Percentiles rank a stretch among this genome's conserved stretches.
These are phyloP conservation scores for Neoascochyta sp. DNA, from an alignment of 2,329 filamentous ascomycete species.

Conservation along the genomic window DNA sequence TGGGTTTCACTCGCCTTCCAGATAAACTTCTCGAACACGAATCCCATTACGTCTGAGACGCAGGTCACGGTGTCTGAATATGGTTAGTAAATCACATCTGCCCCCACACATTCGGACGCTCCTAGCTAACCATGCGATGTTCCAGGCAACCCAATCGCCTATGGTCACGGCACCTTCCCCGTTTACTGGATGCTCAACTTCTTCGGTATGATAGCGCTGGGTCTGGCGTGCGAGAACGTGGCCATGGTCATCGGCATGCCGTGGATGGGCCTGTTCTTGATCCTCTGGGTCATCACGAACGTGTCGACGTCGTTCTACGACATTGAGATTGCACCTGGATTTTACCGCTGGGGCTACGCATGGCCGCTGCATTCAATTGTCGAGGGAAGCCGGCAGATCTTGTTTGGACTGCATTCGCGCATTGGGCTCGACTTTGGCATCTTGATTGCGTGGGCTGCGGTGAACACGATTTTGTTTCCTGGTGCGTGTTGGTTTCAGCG, in stretches of 20 bases:
- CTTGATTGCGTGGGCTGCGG: conserved; percentile 55
- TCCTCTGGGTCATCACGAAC: conserved; percentile 66
- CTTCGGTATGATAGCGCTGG: conserved; percentile 60
- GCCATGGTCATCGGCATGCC: conserved; percentile 60
- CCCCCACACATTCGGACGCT: too few species aligned
- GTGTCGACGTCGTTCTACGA: conserved; percentile 59
- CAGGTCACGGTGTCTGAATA: conserved; percentile 35
- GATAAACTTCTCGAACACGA: conserved; percentile 52
- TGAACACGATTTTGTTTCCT: conserved; percentile 54
- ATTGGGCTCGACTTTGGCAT: conserved; percentile 61
- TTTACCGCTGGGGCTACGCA: conserved; percentile 61
- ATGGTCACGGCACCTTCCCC: conserved; percentile 56
- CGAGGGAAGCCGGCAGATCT: conserved; percentile 55
- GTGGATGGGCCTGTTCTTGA: conserved; percentile 61
- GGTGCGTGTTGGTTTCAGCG: conserved; percentile 44
- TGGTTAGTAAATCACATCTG: too few species aligned
- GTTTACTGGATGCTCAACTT: conserved; percentile 65
- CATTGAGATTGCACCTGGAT: conserved; percentile 55
- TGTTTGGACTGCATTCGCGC: conserved; percentile 57
- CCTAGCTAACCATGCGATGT: too few species aligned
- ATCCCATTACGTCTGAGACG: conserved; percentile 45
- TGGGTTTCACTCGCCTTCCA: conserved; percentile 62
- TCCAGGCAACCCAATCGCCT: conserved; percentile 53
- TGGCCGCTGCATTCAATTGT: conserved; percentile 64
- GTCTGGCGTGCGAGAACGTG: conserved; percentile 62